Percentiles rank a stretch among this genome's conserved stretches.
Evolutionary conservation across 2,329 filamentous ascomycete genomes (phyloP).

Genomic region (Penicillium hesseltinei): DNA sequence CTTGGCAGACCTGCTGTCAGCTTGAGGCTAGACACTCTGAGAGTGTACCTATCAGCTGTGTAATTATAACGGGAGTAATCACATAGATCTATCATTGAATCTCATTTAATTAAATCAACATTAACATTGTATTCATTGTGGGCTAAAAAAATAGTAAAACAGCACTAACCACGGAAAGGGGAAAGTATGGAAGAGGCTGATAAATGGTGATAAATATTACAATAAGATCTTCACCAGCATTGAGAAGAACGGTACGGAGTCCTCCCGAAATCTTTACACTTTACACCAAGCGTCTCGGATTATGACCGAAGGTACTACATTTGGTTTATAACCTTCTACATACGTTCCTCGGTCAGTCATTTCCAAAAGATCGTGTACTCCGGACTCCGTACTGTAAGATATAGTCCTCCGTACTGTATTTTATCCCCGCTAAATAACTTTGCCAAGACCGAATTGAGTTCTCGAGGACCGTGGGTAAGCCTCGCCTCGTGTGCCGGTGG

Average conservation of each 20-base stretch:
- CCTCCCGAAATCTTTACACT: too few species aligned
- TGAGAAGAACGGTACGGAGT: background rate
- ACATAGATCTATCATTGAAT: background rate
- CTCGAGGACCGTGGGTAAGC: background rate
- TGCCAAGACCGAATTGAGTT: conserved; percentile 6
- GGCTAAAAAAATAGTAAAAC: background rate
- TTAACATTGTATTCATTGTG: background rate
- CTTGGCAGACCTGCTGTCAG: background rate
- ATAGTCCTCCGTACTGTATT: background rate
- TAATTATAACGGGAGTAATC: background rate
- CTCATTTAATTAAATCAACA: background rate
- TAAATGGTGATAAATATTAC: background rate
- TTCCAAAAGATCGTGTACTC: background rate
- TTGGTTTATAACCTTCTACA: background rate
- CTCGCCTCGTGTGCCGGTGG: background rate
- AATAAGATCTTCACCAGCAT: background rate
- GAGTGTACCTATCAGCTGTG: background rate
- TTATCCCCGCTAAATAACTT: background rate
- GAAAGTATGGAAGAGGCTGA: background rate
- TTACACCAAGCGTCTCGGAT: background rate
- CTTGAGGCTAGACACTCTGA: background rate
- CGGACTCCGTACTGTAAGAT: background rate
- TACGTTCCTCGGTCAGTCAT: background rate
- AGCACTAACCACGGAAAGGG: background rate
- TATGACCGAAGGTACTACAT: background rate